phyloP scores from a whole-genome alignment of 2,329 filamentous ascomycete genomes.

The Colletotrichum sp. region DNA sequence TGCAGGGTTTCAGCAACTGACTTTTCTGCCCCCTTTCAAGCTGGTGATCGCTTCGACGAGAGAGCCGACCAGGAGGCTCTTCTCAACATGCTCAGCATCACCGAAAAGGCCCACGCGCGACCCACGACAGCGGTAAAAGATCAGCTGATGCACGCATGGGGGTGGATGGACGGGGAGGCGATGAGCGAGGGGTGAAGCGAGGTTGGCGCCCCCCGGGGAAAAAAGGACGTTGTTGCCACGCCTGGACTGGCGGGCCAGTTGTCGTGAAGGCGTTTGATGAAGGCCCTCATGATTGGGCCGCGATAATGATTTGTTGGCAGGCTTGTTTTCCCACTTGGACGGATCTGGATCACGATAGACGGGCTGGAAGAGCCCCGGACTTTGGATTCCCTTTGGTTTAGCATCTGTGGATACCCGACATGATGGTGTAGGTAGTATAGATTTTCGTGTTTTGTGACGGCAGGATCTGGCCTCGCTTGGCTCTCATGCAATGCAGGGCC shows the following conservation, averaged over 20 bases:
- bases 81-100: conserved; percentile 49
- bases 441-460: neutral
- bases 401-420: conserved; percentile 15
- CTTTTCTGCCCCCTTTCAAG: conserved; percentile 1
- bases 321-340: neutral
- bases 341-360: conserved; percentile 8
- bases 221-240: neutral
- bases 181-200: conserved; percentile 10
- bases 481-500: neutral
- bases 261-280: neutral
- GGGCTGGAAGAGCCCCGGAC: neutral
- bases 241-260: neutral
- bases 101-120: conserved; percentile 56
- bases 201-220: neutral
- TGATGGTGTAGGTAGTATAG: neutral
- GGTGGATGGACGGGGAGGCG: conserved; percentile 36
- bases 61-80: conserved; percentile 52
- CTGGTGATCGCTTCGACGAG: conserved; percentile 55
- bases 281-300: neutral
- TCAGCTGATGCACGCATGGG: conserved; percentile 55
- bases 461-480: neutral
- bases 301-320: neutral
- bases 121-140: conserved; percentile 53
- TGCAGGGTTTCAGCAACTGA: neutral
- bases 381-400: conserved; percentile 13